A percentile compares a stretch with the other conserved stretches of the same genome.
Conservation (phyloP, 2,329 filamentous ascomycete species). For the Exophiala bonariae region DNA sequence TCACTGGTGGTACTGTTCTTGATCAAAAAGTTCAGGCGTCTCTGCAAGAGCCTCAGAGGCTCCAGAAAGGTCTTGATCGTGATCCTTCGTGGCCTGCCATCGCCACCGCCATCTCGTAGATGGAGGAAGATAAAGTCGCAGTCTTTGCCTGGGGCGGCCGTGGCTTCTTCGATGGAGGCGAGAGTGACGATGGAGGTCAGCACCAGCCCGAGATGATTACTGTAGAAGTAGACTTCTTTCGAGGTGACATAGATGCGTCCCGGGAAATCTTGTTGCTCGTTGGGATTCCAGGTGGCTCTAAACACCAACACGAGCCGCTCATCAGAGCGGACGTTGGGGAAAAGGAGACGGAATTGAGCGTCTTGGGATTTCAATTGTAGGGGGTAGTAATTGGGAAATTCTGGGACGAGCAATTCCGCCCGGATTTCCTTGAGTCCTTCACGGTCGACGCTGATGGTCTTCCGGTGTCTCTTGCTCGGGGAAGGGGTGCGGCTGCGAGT, state of each 20-base stretch:
- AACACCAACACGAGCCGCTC: conserved; percentile 91
- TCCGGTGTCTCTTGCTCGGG: conserved; percentile 48
- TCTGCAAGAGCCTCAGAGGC: conserved; percentile 76
- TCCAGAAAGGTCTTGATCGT: conserved; percentile 94
- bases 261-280: conserved; percentile 73
- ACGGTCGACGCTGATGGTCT: conserved; percentile 57
- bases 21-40: conserved; percentile 80
- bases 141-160: conserved; percentile 81
- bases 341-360: conserved; percentile 88
- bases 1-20: conserved; percentile 74
- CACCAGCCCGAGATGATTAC: conserved; percentile 87
- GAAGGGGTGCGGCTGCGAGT: conserved; percentile 28
- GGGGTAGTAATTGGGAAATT: conserved; percentile 75
- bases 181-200: conserved; percentile 77
- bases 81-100: conserved; percentile 67
- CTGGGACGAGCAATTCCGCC: conserved; percentile 34
- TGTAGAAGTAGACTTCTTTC: conserved; percentile 92
- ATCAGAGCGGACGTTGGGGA: conserved; percentile 73
- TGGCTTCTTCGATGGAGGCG: conserved; percentile 80
- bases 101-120: conserved; percentile 63
- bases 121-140: conserved; percentile 93
- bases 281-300: conserved; percentile 82
- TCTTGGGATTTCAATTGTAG: conserved; percentile 80
- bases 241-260: conserved; percentile 86
- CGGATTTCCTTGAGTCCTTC: conserved; percentile 38